Base-by-base conservation (phyloP, 192 early-diverging fungal species). In the Pecoramyces ruminantium region DNA sequence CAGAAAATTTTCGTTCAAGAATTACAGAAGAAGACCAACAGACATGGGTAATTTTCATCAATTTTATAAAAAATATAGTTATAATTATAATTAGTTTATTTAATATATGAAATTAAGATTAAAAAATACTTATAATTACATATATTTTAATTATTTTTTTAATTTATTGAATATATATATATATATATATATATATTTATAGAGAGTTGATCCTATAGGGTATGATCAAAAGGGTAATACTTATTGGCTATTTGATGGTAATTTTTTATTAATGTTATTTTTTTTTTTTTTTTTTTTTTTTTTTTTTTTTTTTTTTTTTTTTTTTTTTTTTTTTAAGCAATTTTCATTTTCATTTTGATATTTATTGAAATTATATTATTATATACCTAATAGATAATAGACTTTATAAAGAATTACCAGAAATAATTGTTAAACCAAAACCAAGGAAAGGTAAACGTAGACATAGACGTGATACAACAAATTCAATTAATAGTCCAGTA, bases 161-260 rank as follows among this genome's bases (percentile, higher is more conserved):
- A 11, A 34, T 34, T 34, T 11, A 34, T 6, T 34, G 3, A 34
- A 34, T 6, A 6, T 34, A 34, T 34, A 34, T 34, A 34, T 34
- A 34, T 34, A 34, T 34, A 34, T 34, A 34, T 34, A 34, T 39
- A 81, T 21, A 78, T 25, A 39, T 29, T 38, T 29, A 15, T 80
- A 93, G 92, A 81, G 93, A 38, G 92, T 94, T 4, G 93, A 93
- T 77, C 93, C 92, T 25, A 86, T 94, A 81, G 93, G 93, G 5
- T 86, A 81, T 67, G 93, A 94, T 83, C 83, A 91, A 15, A 83
- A 85, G 28, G 93, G 93, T 4, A 87, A 91, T 77, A 89, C 85
- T 17, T 94, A 93, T 82, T 94, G 92, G 92, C 83, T 94, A 14
- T 94, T 94, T 87, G 93, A 94, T 87, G 93, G 91, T 93, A 86